A percentile compares a stretch with the other conserved stretches of the same genome.
These are phyloP conservation scores for Apodospora peruviana DNA, from an alignment of 495 filamentous ascomycete genomes.

Conservation along the genomic window DNA sequence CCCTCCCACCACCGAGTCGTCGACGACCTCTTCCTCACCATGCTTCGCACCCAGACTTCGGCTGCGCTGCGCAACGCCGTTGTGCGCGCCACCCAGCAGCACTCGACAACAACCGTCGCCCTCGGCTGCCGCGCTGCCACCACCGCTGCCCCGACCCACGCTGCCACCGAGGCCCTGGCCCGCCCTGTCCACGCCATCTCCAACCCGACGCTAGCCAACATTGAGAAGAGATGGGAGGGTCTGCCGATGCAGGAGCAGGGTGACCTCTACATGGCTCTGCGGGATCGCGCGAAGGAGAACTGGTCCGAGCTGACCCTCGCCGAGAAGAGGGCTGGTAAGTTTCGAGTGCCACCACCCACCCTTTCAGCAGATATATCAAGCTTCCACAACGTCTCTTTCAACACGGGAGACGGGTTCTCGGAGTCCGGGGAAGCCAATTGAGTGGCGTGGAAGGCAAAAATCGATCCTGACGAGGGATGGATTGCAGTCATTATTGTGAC, in stretches of 20 bases:
- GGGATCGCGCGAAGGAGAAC: constrained; percentile 96
- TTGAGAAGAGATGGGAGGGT: constrained; percentile 98
- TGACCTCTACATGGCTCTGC: constrained; percentile 94
- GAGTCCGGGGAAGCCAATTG: background rate
- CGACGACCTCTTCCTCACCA: constrained; percentile 20
- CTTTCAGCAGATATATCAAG: background rate
- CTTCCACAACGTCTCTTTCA: background rate
- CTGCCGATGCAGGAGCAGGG: constrained; percentile 98
- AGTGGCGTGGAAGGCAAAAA: no score
- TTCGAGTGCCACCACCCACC: constrained; percentile 7
- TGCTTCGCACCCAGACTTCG: constrained; percentile 36
- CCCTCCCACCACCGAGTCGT: constrained; percentile 25
- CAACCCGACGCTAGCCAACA: constrained; percentile 93
- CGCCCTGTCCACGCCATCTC: constrained; percentile 69
- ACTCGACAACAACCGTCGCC: constrained; percentile 20
- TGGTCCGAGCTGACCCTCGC: constrained; percentile 91
- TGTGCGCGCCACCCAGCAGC: constrained; percentile 32
- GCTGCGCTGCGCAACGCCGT: constrained; percentile 36
- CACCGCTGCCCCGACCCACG: constrained; percentile 25
- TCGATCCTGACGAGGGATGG: background rate
- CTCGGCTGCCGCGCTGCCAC: constrained; percentile 55
- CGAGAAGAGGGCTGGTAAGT: constrained; percentile 99
- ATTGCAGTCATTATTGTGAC: constrained; percentile 2
- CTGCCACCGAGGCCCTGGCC: background rate
- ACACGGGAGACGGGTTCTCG: no score